These are phyloP conservation scores for Spergularia marina DNA, from an alignment of 148 eudicot genomes.

Conservation along the genomic window DNA sequence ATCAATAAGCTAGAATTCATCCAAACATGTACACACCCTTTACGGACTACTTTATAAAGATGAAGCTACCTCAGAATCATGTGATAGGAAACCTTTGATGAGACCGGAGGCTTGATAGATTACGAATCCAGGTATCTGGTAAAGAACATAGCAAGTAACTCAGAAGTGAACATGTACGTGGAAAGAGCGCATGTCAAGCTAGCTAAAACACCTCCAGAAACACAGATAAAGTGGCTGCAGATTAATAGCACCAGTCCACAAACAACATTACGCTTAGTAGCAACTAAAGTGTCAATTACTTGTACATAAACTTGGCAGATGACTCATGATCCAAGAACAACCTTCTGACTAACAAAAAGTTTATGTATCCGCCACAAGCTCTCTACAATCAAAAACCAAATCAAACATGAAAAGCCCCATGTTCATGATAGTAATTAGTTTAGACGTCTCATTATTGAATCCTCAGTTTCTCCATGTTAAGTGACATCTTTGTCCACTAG, in stretches of 20 bases:
- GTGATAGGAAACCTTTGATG: slow-evolving; percentile 63
- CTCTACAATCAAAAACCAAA: background rate
- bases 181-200: background rate
- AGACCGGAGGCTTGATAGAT: slow-evolving; percentile 59
- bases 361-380: background rate
- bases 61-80: slow-evolving; percentile 61
- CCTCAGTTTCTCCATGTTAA: no score
- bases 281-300: background rate
- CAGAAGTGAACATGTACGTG: background rate
- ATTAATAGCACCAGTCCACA: background rate
- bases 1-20: background rate
- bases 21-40: background rate
- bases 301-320: background rate
- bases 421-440: no score
- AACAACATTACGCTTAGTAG: background rate
- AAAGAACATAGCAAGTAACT: slow-evolving; percentile 18
- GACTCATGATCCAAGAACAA: background rate
- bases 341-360: background rate
- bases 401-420: background rate
- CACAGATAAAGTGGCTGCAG: background rate
- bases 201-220: background rate
- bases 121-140: slow-evolving; percentile 83
- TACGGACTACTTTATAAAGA: background rate
- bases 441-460: no score
- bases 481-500: no score